A percentile compares a stretch with the other conserved stretches of the same genome.
Evolutionary conservation across 164 flowering plant species (phyloP).

Genomic region (Platanus orientalis): DNA sequence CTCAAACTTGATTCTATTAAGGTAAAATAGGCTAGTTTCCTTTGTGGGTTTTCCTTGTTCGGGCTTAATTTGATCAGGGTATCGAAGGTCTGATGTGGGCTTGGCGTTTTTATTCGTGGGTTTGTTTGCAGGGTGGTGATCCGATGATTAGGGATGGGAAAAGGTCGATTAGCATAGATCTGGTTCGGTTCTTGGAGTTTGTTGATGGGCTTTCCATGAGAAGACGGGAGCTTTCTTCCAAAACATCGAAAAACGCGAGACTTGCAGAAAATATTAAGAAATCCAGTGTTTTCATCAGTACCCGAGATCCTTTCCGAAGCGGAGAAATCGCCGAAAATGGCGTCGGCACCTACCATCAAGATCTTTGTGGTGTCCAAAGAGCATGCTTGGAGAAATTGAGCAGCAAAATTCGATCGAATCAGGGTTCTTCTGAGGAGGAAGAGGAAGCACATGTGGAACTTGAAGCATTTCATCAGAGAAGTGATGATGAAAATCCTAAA

Average conservation of each 20-base stretch:
- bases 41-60: not conserved
- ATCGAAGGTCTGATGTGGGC: too few relatives aligned
- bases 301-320: conserved; percentile 5
- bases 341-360: conserved; percentile 1
- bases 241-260: conserved; percentile 31
- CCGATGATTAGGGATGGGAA: conserved; percentile 58
- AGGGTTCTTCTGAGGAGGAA: conserved; percentile 25
- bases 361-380: conserved; percentile 16
- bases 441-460: conserved; percentile 33
- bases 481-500: conserved; percentile 26
- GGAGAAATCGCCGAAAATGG: not conserved
- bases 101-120: conserved; percentile 10
- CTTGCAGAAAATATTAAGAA: conserved; percentile 19
- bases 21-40: conserved; percentile 32
- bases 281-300: conserved; percentile 12
- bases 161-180: conserved; percentile 44
- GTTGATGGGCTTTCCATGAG: conserved; percentile 42
- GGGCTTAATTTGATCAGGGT: not conserved
- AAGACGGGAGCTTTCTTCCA: conserved; percentile 27
- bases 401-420: conserved; percentile 25
- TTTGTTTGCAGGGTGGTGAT: conserved; percentile 41
- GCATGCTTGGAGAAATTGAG: conserved; percentile 31
- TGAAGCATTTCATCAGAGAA: conserved; percentile 33
- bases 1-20: conserved; percentile 62
- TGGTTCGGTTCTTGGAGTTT: conserved; percentile 52